These are phyloP conservation scores for Eucalyptus marginata DNA, from an alignment of 345 rosid genomes.

Conservation along the genomic window DNA sequence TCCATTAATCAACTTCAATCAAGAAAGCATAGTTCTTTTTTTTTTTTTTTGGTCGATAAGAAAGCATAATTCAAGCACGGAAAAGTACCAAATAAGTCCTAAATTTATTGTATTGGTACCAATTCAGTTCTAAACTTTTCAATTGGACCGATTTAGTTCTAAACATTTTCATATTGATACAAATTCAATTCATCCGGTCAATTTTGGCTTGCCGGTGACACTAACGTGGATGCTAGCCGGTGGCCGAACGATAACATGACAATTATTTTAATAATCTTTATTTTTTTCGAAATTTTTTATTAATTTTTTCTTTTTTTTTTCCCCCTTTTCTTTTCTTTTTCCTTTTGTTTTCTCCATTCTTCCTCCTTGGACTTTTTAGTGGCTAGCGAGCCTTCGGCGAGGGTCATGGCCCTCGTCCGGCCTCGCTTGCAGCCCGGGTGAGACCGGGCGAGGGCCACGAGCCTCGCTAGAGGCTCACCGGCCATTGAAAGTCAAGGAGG, in stretches of 20 bases:
- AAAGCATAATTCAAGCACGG: background rate
- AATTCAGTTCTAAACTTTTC: accelerated
- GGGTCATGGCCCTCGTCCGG: accelerated
- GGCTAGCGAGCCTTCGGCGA: accelerated
- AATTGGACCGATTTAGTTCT: accelerated
- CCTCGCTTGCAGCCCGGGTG: accelerated
- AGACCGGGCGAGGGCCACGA: accelerated
- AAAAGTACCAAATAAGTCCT: too few relatives aligned
- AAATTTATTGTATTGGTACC: accelerated
- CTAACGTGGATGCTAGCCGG: accelerated
- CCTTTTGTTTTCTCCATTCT: too few relatives aligned
- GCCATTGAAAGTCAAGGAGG: too few relatives aligned
- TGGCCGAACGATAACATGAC: accelerated
- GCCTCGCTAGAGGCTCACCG: accelerated
- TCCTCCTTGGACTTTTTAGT: too few relatives aligned
- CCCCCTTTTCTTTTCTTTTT: too few relatives aligned
- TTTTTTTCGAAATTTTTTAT: too few relatives aligned
- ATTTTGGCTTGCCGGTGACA: accelerated
- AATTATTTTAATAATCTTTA: too few relatives aligned
- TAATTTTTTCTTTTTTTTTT: too few relatives aligned
- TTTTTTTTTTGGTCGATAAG: too few relatives aligned
- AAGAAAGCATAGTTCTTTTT: background rate
- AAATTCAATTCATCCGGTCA: accelerated
- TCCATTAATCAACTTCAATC: background rate
- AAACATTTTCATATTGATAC: too few relatives aligned